Evolutionary conservation across 73 alveolate genomes (phyloP).

Genomic region (Paramecium sonneborni): DNA sequence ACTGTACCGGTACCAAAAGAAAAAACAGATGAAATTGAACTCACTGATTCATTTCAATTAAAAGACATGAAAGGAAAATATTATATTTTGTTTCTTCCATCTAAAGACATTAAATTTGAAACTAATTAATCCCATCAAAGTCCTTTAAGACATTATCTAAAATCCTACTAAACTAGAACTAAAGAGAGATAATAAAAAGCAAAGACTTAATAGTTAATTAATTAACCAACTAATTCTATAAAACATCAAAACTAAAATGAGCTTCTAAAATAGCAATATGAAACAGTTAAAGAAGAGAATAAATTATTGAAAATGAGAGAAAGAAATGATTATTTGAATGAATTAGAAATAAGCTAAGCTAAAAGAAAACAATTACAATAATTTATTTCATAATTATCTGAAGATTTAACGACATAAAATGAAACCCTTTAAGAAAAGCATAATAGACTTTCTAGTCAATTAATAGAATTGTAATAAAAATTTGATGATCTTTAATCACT

Average conservation of each 20-base stretch:
- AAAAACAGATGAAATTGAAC: not conserved
- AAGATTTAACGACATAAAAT: not conserved
- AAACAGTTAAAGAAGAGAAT: conserved; percentile 12
- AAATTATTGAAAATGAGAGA: not conserved
- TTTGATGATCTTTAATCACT: not conserved
- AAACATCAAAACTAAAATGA: not conserved
- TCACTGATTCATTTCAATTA: not conserved
- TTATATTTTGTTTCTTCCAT: not conserved
- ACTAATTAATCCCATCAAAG: not conserved
- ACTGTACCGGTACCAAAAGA: not conserved
- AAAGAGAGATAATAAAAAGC: not conserved
- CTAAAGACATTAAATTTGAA: conserved; percentile 6
- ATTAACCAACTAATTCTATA: not conserved
- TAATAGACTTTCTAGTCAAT: not conserved
- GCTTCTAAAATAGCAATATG: not conserved
- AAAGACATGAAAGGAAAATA: conserved; percentile 18
- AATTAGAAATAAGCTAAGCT: not conserved
- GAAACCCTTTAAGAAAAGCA: not conserved
- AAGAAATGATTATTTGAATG: not conserved
- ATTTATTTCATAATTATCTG: not conserved
- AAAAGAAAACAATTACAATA: not conserved
- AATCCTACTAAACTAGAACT: not conserved
- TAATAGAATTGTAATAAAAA: not conserved
- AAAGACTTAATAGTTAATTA: not conserved
- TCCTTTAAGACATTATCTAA: conserved; percentile 34